Evolutionary conservation across 106 monocot species (phyloP), one percentile per base, ranked within the genome.

Genomic region (Dactylorhiza incarnata): DNA sequence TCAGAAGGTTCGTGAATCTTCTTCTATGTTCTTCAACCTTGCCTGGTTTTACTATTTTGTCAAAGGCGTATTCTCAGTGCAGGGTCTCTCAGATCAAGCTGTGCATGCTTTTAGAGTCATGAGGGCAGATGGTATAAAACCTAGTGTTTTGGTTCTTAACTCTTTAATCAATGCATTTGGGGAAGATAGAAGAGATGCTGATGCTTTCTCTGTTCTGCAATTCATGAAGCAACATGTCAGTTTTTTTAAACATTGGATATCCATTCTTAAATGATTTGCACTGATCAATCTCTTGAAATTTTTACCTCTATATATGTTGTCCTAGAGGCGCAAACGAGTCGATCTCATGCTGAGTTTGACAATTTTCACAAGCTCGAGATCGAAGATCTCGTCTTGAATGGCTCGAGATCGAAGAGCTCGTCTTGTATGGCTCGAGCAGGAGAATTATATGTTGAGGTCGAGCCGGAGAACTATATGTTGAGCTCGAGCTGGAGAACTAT

Each of bases 121-220:
- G 96, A 93, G 88, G 84, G 88, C 89, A 71, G 96, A 97, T 86
- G 96, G 93, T 26, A 87, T 97, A 75, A 82, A 87, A 53, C 93
- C 91, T 45, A 97, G 86, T 74, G 49, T 89, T 55, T 66, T 89
- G 17, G 96, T 91, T 26, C 84, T 97, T 29, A 97, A 97, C 80
- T 97, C 96, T 22, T 89, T 97, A 74, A 93, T 97, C 47, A 97
- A 97, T 86, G 96, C 96, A 75, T 97, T 91, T 86, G 90, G 96
- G 49, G 93, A 97, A 83, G 96, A 97, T 76, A 81, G 85, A 76
- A 97, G 96, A 46, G 90, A 93, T 54, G 69, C 72, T 74, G 93
- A 97, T 82, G 96, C 96, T 50, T 97, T 97, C 79, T 83, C 91
- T 45, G 91, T 97, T 6, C 53, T 97, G 62, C 85, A 87, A 74